Evolutionary conservation across 768 basidiomycete species (phyloP), one percentile per base, ranked within the genome.

Genomic region (Boletus rubroflammeus): DNA sequence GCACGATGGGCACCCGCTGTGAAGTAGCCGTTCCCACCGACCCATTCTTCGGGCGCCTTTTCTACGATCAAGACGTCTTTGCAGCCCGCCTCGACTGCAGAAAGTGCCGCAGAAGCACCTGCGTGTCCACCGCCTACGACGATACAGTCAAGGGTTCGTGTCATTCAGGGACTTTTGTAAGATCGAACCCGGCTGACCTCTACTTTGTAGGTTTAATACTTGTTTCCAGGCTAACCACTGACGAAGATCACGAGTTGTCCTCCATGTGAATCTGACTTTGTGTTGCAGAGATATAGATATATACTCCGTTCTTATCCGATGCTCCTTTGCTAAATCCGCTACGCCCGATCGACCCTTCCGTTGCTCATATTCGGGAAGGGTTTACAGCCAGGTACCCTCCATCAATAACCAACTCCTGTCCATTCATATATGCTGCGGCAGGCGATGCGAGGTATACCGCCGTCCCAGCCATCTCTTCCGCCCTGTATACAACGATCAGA

Each of bases 331-430:
- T 36, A 13, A 15, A 44, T 41, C 34, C 25, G 0, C 14, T 25
- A 21, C 10, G 5, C 14, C 7, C 5, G 31, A 21, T 26, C 17
- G 13, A 19, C 38, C 10, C 5, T 14, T 40, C 13, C 13, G 36
- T 39, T 1, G n/a, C 23, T 75, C 59, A 81, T 21, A 66, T 55
- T 4, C 66, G 72, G 2, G 83, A 73, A 31, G 90, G 90, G 64
- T 92, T 93, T 38, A 90, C 86, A 14, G 85, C 78, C 1, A 81
- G 50, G 65, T 80, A 89, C 1, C 89, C 87, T 28, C 90, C 90
- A 61, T 93, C 90, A 34, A 91, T 78, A 17, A 83, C 72, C 40
- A 93, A 77, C 65, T 91, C 86, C 64, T 91, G 89, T 13, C 90
- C 90, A 57, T 86, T 87, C 57, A 80, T 81, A 65, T 89, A 92